Base-by-base conservation (phyloP, 225 moss, liverwort and hornwort species). In the Marchantia paleacea region DNA sequence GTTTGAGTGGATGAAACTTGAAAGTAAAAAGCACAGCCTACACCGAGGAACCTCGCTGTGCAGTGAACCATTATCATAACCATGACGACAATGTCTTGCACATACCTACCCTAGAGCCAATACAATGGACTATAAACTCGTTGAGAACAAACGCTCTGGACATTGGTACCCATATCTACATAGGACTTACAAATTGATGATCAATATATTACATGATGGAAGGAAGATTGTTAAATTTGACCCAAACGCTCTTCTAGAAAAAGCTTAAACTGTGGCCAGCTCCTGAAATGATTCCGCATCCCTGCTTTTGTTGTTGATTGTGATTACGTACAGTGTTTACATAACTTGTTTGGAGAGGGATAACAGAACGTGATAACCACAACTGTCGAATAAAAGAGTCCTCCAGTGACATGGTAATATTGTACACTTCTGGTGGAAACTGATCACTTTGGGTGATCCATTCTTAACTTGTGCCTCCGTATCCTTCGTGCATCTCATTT, bases 201-300 rank as follows among this genome's bases (percentile, higher is more conserved):
- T 69, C 50, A 10, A 74, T 74, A 55, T 74, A 55, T 28, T 74
- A 74, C 74, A 74, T 19, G n/a, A 74, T 54, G 28, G 13, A 29
- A 25, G 52, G 14, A 55, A 74, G 54, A 54, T 10, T 12, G 74
- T 54, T 4, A 29, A 4, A 13, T 73, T 54, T 73, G 14, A 22
- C 54, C 26, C 26, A 15, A 54, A 26, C 11, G 54, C 68, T 14
- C 28, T 55, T 74, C 16, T 26, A 30, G 54, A 26, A 22, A 12
- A 54, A 25, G 26, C 26, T 26, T 55, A 54, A 7, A 53, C 74
- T 24, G 50, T 55, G 74, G 53, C 26, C 54, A 15, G 74, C 53
- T 52, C 16, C 54, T 55, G 55, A 29, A 16, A 53, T 25, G 25
- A 12, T 7, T 24, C 26, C 52, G 24, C 11, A n/a, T 53, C n/a